Evolutionary conservation across 23 red algal genomes (phyloP).

Genomic region (Agarophyton chilense): DNA sequence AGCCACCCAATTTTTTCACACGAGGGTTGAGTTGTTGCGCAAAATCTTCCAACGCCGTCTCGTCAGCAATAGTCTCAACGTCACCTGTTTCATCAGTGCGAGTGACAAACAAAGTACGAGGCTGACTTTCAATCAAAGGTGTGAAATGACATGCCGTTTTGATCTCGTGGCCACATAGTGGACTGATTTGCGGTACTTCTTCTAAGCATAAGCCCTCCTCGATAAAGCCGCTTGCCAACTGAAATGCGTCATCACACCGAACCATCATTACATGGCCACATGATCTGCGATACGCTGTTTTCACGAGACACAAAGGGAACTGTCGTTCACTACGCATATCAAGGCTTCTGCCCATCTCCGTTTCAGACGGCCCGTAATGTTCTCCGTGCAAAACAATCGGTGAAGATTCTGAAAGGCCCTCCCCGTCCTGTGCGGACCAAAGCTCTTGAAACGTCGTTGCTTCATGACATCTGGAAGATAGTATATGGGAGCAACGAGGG

Average conservation of each 20-base stretch:
- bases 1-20: constrained; percentile 16
- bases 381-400: constrained; percentile 17
- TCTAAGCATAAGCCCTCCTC: constrained; percentile 27
- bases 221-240: background rate
- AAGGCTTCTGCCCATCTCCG: background rate
- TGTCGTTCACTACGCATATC: background rate
- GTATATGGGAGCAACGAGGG: constrained; percentile 44
- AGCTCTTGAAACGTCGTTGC: constrained; percentile 11
- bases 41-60: background rate
- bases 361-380: constrained; percentile 52
- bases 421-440: constrained; percentile 43
- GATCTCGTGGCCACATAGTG: constrained; percentile 59
- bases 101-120: constrained; percentile 12
- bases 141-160: constrained; percentile 14
- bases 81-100: background rate
- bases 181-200: constrained; percentile 12
- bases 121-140: background rate
- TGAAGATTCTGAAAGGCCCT: background rate
- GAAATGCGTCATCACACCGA: constrained; percentile 45
- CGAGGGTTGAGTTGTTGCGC: background rate
- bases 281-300: constrained; percentile 18
- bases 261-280: constrained; percentile 48
- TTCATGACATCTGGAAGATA: constrained; percentile 55
- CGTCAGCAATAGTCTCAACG: constrained; percentile 21
- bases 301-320: constrained; percentile 26